Conservation (phyloP, 2,329 filamentous ascomycete species). For the Beauveria varroae region DNA sequence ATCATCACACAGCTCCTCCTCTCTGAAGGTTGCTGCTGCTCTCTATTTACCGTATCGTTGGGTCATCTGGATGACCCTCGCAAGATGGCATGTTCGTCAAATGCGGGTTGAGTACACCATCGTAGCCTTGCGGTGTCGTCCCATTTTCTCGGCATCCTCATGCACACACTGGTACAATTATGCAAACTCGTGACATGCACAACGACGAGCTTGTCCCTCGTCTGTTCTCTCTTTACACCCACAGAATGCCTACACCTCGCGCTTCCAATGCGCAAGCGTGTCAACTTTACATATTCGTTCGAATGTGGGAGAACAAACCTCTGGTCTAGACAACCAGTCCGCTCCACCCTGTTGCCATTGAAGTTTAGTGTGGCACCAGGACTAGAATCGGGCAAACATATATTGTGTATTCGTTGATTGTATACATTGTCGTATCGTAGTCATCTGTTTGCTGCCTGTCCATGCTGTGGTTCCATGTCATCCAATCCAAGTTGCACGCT, state of each 20-base stretch:
- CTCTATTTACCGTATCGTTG: too few relatives aligned
- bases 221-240: slow-evolving; percentile 27
- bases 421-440: neutral
- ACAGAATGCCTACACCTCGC: slow-evolving; percentile 57
- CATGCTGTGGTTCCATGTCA: neutral
- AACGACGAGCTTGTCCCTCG: neutral
- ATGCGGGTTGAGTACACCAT: neutral
- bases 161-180: neutral
- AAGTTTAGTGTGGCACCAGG: slow-evolving; percentile 47
- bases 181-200: neutral
- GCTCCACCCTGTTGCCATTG: slow-evolving; percentile 57
- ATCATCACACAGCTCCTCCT: neutral
- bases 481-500: slow-evolving; percentile 9
- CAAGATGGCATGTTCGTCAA: neutral
- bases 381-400: slow-evolving; percentile 58
- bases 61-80: neutral
- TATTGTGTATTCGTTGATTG: neutral
- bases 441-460: neutral
- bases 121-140: neutral
- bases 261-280: slow-evolving; percentile 49
- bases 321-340: slow-evolving; percentile 62
- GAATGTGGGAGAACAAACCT: slow-evolving; percentile 54
- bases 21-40: too few relatives aligned
- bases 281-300: slow-evolving; percentile 51
- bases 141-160: neutral